Evolutionary conservation across 2,329 filamentous ascomycete genomes (phyloP).

Genomic region (Falciphora oryzae): DNA sequence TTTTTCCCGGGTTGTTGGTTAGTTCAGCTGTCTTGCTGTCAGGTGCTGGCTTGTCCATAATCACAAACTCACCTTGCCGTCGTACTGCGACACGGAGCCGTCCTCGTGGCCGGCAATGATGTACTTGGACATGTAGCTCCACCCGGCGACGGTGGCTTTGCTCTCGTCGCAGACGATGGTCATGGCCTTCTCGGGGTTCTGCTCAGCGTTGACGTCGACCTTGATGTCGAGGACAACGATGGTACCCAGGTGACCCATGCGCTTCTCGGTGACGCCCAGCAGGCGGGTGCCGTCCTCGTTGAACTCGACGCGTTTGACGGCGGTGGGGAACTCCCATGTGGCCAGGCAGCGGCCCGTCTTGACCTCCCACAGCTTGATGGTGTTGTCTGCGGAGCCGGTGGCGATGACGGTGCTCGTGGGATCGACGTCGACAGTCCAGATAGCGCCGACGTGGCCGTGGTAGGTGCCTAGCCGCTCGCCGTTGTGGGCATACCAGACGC

Average conservation of each 20-base stretch:
- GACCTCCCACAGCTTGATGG: constrained; percentile 94
- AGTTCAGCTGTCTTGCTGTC: background rate
- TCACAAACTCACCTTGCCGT: constrained; percentile 57
- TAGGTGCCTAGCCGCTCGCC: constrained; percentile 97
- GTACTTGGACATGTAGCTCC: constrained; percentile 90
- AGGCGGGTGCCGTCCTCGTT: constrained; percentile 87
- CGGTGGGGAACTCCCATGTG: constrained; percentile 95
- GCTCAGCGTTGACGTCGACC: constrained; percentile 74
- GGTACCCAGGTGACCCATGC: constrained; percentile 91
- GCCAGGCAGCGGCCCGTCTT: constrained; percentile 89
- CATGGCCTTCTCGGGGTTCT: constrained; percentile 75
- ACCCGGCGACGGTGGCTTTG: constrained; percentile 96
- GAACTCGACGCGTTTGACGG: constrained; percentile 97
- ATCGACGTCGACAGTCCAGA: constrained; percentile 98
- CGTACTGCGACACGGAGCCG: constrained; percentile 84
- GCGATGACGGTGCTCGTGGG: constrained; percentile 87
- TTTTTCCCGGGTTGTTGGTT: background rate
- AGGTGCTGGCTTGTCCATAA: background rate
- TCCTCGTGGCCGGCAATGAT: constrained; percentile 98
- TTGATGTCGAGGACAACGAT: constrained; percentile 91
- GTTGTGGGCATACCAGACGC: constrained; percentile 96
- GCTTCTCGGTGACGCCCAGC: constrained; percentile 95
- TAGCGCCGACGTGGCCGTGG: constrained; percentile 91
- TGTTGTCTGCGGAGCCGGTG: constrained; percentile 96
- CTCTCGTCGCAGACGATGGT: constrained; percentile 91